Evolutionary conservation across 1,139 yeast species (phyloP).

Genomic region (Scheffersomyces segobiensis): DNA sequence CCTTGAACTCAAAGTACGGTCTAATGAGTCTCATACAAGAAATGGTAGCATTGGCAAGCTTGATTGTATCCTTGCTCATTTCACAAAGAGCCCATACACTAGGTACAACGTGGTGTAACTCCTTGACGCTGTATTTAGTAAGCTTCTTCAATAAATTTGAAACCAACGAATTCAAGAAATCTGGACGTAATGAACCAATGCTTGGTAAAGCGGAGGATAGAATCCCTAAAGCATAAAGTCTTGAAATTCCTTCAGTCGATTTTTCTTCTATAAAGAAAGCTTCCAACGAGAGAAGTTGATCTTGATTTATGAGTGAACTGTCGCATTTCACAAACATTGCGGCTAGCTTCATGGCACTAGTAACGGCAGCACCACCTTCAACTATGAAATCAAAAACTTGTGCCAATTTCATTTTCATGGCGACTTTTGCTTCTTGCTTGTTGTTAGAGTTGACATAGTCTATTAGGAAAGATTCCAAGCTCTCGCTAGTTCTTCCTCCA

Average conservation of each 20-base stretch:
- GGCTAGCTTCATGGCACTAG: conserved; percentile 46
- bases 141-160: conserved; percentile 51
- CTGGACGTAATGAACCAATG: conserved; percentile 46
- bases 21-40: conserved; percentile 54
- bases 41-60: conserved; percentile 59
- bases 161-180: conserved; percentile 53
- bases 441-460: conserved; percentile 34
- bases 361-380: conserved; percentile 22
- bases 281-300: conserved; percentile 60
- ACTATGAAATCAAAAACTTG: conserved; percentile 26
- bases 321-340: conserved; percentile 54
- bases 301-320: conserved; percentile 56
- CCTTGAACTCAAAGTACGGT: conserved; percentile 34
- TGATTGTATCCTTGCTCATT: conserved; percentile 44
- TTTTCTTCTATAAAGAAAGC: conserved; percentile 57
- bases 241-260: conserved; percentile 32
- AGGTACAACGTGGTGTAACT: conserved; percentile 70
- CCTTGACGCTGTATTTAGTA: conserved; percentile 58
- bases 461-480: conserved; percentile 46
- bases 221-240: conserved; percentile 53
- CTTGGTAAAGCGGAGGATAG: conserved; percentile 50
- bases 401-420: conserved; percentile 16
- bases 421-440: conserved; percentile 8
- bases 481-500: conserved; percentile 34
- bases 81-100: conserved; percentile 58